phyloP scores from a whole-genome alignment of 1,284 basidiomycete species.

The Inonotus obliquus region DNA sequence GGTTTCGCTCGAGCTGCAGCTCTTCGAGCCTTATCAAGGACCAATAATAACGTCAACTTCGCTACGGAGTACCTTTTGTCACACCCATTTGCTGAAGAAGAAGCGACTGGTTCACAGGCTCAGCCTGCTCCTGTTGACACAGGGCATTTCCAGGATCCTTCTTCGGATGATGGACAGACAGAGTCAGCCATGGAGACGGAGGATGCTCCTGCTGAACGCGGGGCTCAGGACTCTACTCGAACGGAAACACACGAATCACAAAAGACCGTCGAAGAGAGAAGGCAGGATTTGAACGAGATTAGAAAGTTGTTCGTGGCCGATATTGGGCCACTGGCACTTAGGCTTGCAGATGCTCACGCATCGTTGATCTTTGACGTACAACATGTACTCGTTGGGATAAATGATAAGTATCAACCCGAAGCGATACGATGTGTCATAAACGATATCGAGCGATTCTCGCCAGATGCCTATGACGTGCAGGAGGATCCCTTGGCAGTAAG shows the following conservation, averaged over 20 bases:
- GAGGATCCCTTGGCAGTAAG: slow-evolving; percentile 77
- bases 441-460: slow-evolving; percentile 67
- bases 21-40: slow-evolving; percentile 77
- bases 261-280: slow-evolving; percentile 50
- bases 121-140: slow-evolving; percentile 11
- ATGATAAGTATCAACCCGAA: slow-evolving; percentile 54
- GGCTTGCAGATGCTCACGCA: slow-evolving; percentile 82
- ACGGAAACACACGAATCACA: slow-evolving; percentile 20
- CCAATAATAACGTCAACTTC: slow-evolving; percentile 84
- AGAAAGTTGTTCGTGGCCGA: slow-evolving; percentile 64
- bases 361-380: slow-evolving; percentile 89
- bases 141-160: slow-evolving; percentile 25
- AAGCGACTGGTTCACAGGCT: slow-evolving; percentile 43
- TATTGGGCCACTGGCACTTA: slow-evolving; percentile 68
- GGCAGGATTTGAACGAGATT: slow-evolving; percentile 57
- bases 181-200: slow-evolving; percentile 20
- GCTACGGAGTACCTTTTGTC: slow-evolving; percentile 88
- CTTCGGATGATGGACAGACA: slow-evolving; percentile 27
- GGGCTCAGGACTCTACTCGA: slow-evolving; percentile 18
- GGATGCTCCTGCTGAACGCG: slow-evolving; percentile 19
- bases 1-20: slow-evolving; percentile 88
- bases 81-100: slow-evolving; percentile 75
- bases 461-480: slow-evolving; percentile 57
- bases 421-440: slow-evolving; percentile 64
- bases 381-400: slow-evolving; percentile 66